A percentile compares a stretch with the other conserved stretches of the same genome.
Evolutionary conservation across 257 asterid species (phyloP).

Genomic region (Galeopsis tetrahit): DNA sequence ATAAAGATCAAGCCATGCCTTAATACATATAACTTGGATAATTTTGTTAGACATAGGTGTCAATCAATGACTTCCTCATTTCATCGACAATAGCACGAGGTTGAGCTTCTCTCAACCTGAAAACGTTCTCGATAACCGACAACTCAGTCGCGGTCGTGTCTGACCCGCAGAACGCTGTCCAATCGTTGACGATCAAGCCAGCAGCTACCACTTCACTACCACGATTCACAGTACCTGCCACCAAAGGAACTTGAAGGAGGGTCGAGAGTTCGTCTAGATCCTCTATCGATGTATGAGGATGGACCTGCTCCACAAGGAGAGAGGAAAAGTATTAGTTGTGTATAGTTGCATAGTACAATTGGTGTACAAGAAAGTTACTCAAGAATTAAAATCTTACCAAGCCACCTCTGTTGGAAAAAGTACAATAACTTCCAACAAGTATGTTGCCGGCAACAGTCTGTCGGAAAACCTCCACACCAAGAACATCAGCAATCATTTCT

Average conservation of each 20-base stretch:
- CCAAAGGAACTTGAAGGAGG: conserved; percentile 91
- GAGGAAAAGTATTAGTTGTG: too few relatives aligned
- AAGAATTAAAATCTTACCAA: conserved; percentile 56
- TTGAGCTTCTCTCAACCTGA: conserved; percentile 87
- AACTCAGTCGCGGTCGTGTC: conserved; percentile 94
- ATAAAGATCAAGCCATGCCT: too few relatives aligned
- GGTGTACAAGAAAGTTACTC: not conserved
- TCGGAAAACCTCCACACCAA: conserved; percentile 91
- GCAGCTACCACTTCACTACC: conserved; percentile 88
- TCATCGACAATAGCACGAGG: conserved; percentile 82
- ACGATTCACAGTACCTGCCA: conserved; percentile 91
- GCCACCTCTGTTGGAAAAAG: conserved; percentile 87
- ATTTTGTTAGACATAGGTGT: conserved; percentile 57
- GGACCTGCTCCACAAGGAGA: conserved; percentile 54
- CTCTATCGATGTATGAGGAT: conserved; percentile 90
- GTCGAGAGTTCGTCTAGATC: conserved; percentile 88
- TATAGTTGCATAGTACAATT: too few relatives aligned
- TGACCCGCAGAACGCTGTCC: conserved; percentile 93
- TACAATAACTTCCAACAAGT: conserved; percentile 82
- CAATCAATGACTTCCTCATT: conserved; percentile 86
- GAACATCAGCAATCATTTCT: conserved; percentile 88
- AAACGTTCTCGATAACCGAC: conserved; percentile 77
- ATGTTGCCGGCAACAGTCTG: conserved; percentile 88
- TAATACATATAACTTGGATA: too few relatives aligned
- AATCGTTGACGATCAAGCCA: conserved; percentile 80